Conservation (phyloP, 2,329 filamentous ascomycete genomes). For the Trichoderma sp. region DNA sequence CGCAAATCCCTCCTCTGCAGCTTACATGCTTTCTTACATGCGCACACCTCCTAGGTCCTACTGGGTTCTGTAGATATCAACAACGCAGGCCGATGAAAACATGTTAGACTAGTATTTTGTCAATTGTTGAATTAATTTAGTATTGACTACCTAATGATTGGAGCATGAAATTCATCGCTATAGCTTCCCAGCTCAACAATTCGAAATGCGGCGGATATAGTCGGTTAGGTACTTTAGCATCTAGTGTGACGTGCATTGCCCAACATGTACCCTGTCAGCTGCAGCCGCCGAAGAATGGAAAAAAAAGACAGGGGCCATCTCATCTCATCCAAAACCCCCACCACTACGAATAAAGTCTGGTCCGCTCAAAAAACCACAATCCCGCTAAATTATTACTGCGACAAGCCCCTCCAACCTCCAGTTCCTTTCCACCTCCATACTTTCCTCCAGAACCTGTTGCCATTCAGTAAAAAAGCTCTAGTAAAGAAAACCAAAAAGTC, state of each 20-base stretch:
- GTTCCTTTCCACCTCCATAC: not conserved
- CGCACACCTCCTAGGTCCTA: not conserved
- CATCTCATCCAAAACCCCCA: not conserved
- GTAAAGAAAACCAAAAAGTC: not conserved
- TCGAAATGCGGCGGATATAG: not conserved
- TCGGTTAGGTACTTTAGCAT: not conserved
- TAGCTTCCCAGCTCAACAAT: not conserved
- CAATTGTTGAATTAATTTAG: not conserved
- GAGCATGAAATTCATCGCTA: not conserved
- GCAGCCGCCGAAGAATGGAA: not conserved
- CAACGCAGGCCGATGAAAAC: not conserved
- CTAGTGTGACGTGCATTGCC: not conserved
- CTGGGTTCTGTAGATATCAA: too few species aligned
- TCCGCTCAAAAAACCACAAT: not conserved
- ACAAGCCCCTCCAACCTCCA: constrained; percentile 2
- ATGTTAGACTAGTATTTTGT: not conserved
- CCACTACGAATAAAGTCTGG: not conserved
- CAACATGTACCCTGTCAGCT: not conserved
- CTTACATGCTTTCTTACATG: not conserved
- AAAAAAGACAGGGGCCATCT: not conserved
- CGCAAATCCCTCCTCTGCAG: not conserved
- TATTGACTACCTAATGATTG: not conserved
- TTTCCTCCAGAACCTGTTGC: not conserved
- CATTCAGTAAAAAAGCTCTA: not conserved
- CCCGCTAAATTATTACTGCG: constrained; percentile 6